Evolutionary conservation across 257 asterid species (phyloP), one percentile per base, ranked within the genome.

Genomic region (Ehretia macrophylla): DNA sequence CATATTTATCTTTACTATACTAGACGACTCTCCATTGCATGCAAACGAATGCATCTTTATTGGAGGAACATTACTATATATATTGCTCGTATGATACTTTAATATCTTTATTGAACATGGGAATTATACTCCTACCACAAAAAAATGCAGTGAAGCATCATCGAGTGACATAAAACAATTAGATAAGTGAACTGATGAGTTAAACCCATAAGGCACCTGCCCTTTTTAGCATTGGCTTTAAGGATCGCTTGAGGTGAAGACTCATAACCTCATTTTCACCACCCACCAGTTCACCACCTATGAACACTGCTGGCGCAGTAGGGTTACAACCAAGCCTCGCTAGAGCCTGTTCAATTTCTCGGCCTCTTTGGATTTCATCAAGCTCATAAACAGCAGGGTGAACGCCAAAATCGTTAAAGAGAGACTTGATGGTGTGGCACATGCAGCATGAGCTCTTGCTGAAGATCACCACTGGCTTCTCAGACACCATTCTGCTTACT

Each of bases 121-220:
- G n/a, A n/a, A n/a, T n/a, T n/a, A n/a, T n/a, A n/a, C n/a, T n/a
- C n/a, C n/a, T n/a, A n/a, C n/a, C n/a, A n/a, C n/a, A n/a, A n/a
- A n/a, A n/a, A n/a, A n/a, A n/a, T n/a, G n/a, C n/a, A n/a, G n/a
- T n/a, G n/a, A n/a, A n/a, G n/a, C n/a, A n/a, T n/a, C n/a, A n/a
- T n/a, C n/a, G n/a, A n/a, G 35, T 27, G 35, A 27, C 35, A 27
- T 27, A 11, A 37, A 17, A 44, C 10, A 32, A 4, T 4, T 40
- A 3, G 32, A 0, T 12, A 52, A 9, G 2, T 19, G 11, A 3
- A 11, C 5, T 6, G 18, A 38, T 52, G 5, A 38, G 11, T 18
- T 40, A 88, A 61, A 88, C 74, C 95, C 95, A 88, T 11, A 85
- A 27, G 4, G 93, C 96, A 3, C 96, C 95, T 1, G 96, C 97